Base-by-base conservation (phyloP, 306 rosid species). In the Hylodesmum podocarpum region DNA sequence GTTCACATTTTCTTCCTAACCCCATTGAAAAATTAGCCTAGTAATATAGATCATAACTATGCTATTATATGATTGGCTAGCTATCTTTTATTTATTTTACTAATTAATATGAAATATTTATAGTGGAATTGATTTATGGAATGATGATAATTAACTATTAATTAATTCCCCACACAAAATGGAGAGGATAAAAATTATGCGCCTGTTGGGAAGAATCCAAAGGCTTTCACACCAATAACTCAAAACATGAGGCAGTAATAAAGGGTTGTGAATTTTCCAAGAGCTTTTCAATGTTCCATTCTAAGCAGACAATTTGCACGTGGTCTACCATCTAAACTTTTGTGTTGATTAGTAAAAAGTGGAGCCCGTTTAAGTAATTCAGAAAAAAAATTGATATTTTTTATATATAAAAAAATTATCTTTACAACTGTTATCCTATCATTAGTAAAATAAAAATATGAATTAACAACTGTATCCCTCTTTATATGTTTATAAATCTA, bases 171-270 rank as follows among this genome's bases (percentile, higher is more conserved):
- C 64, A 41, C 34, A 58, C 43, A 61, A 61, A 58, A 72, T 33
- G 83, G 8, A 54, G 66, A 31, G 4, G 39, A 55, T 3, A 8
- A 19, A 54, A 55, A 55, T 33, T 16, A 10, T 41, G 14, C 46
- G 78, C 0, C 66, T 49, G 61, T 28, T 81, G 57, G 63, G 21
- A 71, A 76, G 84, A 79, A 78, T 81, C 80, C 44, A 66, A 79
- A 53, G 78, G 73, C 80, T 67, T 78, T 81, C 84, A 75, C 65
- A 84, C 84, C 41, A 9, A 73, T 63, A 59, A 70, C 86, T 86
- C 85, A 75, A 84, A 8, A 24, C 46, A 34, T 18, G 57, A 29
- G 24, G 75, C 63, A 11, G 72, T 22, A 16, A 64, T 21, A 67
- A 63, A 29, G 57, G 33, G 6, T 19, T 25, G 16, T 34, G 61